Percentiles rank a stretch among this genome's conserved stretches.
phyloP scores from a whole-genome alignment of 495 filamentous ascomycete species.

The Pyrenula massariospora region DNA sequence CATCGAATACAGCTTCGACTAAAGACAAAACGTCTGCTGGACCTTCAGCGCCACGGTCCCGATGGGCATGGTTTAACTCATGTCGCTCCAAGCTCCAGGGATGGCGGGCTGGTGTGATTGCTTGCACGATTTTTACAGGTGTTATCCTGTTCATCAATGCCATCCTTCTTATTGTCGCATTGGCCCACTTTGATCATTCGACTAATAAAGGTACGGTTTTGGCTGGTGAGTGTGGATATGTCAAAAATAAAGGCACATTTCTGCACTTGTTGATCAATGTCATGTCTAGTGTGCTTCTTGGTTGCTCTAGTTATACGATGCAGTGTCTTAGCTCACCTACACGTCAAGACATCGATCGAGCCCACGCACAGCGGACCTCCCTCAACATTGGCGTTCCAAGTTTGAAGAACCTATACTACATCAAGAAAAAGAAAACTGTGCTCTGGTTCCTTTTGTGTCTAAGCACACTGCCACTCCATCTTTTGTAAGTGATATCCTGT shows the following conservation, averaged over 20 bases:
- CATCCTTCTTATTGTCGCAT: too few species aligned
- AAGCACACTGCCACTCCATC: constrained; percentile 9
- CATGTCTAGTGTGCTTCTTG: constrained; percentile 19
- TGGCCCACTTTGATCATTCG: constrained; percentile 8
- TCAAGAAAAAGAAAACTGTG: background rate
- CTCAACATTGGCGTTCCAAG: constrained; percentile 15
- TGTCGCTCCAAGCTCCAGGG: too few species aligned
- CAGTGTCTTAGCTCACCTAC: constrained; percentile 21
- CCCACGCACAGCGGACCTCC: constrained; percentile 10
- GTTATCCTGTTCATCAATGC: too few species aligned
- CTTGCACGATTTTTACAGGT: too few species aligned
- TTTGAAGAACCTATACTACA: constrained; percentile 8
- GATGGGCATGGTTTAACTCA: too few species aligned
- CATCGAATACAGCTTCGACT: background rate
- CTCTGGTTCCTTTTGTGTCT: constrained; percentile 8
- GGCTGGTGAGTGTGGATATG: constrained; percentile 10
- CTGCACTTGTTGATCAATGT: constrained; percentile 22
- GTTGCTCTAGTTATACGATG: constrained; percentile 26
- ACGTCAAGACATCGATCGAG: constrained; percentile 11
- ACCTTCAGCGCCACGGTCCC: too few species aligned
- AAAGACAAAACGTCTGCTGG: background rate
- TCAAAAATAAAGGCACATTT: constrained; percentile 11
- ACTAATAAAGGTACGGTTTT: constrained; percentile 5
- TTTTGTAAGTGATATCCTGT: constrained; percentile 10
- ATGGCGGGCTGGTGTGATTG: too few species aligned